These are phyloP conservation scores for Neopestalotiopsis sp. DNA, from an alignment of 2,329 filamentous ascomycete species.

Conservation along the genomic window DNA sequence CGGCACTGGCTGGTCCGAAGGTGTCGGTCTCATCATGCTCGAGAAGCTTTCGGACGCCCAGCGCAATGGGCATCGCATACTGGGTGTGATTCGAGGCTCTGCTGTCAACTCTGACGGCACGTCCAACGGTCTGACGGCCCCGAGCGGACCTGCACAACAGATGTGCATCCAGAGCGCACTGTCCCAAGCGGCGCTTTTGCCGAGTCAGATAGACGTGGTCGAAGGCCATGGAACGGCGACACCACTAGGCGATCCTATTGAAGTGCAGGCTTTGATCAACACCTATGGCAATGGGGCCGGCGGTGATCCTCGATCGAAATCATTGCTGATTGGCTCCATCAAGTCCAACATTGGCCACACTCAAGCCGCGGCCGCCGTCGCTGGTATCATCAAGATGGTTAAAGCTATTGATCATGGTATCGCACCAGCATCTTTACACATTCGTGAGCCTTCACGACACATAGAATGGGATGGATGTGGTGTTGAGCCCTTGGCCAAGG, in stretches of 20 bases:
- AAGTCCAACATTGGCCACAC: conserved; percentile 45
- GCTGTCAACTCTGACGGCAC: conserved; percentile 44
- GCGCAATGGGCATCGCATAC: conserved; percentile 43
- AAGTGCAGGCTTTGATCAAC: conserved; percentile 17
- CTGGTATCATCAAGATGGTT: conserved; percentile 41
- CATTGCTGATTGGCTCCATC: conserved; percentile 34
- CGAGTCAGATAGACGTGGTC: conserved; percentile 29
- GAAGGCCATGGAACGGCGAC: conserved; percentile 40
- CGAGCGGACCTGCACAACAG: conserved; percentile 24
- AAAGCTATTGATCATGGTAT: conserved; percentile 14
- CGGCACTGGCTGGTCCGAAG: conserved; percentile 52
- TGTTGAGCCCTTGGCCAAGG: conserved; percentile 7
- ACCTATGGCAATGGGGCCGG: conserved; percentile 7
- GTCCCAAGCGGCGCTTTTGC: conserved; percentile 18
- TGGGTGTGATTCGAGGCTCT: conserved; percentile 37
- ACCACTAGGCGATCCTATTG: conserved; percentile 18
- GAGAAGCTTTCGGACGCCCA: conserved; percentile 49
- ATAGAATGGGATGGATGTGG: conserved; percentile 12
- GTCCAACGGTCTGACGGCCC: conserved; percentile 27
- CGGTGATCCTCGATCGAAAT: conserved; percentile 5
- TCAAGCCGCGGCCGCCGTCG: conserved; percentile 38
- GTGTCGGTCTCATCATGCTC: conserved; percentile 44
- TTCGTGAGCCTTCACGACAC: conserved; percentile 14
- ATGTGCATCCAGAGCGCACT: conserved; percentile 25
- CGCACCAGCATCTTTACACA: conserved; percentile 10